phyloP scores from a whole-genome alignment of 2,329 filamentous ascomycete species.

The Teratosphaeria zuluensis region DNA sequence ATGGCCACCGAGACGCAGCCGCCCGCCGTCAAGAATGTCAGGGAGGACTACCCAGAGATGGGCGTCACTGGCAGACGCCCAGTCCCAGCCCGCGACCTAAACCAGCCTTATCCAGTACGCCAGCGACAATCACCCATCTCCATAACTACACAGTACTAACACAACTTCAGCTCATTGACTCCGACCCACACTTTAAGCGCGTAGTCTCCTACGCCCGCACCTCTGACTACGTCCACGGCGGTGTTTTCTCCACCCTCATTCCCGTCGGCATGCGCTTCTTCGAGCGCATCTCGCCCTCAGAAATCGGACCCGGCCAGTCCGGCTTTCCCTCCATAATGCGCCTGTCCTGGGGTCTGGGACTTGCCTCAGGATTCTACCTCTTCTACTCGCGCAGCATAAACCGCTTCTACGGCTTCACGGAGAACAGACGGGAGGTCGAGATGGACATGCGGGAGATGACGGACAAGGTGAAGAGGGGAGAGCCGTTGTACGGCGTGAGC shows the following conservation, averaged over 20 bases:
- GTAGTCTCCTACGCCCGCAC: conserved; percentile 79
- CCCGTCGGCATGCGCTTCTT: conserved; percentile 67
- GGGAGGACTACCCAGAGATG: conserved; percentile 21
- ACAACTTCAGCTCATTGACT: conserved; percentile 80
- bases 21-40: conserved; percentile 7
- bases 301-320: conserved; percentile 58
- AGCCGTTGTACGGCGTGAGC: conserved; percentile 79
- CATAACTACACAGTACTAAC: neutral
- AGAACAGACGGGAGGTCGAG: conserved; percentile 84
- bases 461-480: conserved; percentile 81
- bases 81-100: conserved; percentile 62
- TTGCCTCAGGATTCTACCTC: conserved; percentile 70
- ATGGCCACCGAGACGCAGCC: conserved; percentile 5
- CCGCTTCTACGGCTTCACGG: conserved; percentile 89
- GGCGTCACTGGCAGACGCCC: conserved; percentile 17
- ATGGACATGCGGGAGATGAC: conserved; percentile 99
- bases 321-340: conserved; percentile 79
- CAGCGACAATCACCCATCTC: neutral
- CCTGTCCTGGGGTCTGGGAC: conserved; percentile 60
- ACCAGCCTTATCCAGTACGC: conserved; percentile 75
- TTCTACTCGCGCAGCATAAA: conserved; percentile 74
- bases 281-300: conserved; percentile 77
- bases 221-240: conserved; percentile 70
- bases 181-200: conserved; percentile 90
- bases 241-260: conserved; percentile 57